These are phyloP conservation scores for Chrysosporium queenslandicum DNA, from an alignment of 2,329 filamentous ascomycete species.

Conservation along the genomic window DNA sequence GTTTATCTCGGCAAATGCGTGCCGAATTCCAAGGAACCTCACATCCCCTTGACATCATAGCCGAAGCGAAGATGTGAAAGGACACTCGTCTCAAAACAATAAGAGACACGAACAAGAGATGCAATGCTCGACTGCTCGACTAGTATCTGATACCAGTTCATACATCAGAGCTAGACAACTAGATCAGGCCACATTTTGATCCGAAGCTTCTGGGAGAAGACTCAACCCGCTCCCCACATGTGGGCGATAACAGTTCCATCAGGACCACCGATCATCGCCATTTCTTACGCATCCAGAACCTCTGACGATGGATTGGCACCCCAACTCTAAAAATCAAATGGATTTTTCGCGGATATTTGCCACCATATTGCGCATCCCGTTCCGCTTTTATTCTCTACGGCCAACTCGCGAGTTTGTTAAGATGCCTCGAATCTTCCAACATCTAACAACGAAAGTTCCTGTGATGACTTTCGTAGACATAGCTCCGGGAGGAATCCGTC, in stretches of 20 bases:
- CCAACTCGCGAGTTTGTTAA: too few relatives aligned
- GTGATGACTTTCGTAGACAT: not conserved
- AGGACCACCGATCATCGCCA: not conserved
- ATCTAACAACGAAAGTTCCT: not conserved
- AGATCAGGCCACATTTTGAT: too few relatives aligned
- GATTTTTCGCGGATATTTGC: not conserved
- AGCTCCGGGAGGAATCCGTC: not conserved
- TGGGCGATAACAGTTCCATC: not conserved
- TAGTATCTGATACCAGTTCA: not conserved
- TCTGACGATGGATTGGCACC: not conserved
- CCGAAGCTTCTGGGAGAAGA: too few relatives aligned
- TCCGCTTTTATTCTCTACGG: not conserved
- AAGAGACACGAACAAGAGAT: too few relatives aligned
- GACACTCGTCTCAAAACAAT: too few relatives aligned
- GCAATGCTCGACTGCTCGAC: not conserved
- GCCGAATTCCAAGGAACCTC: not conserved
- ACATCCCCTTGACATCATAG: not conserved
- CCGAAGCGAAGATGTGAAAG: too few relatives aligned
- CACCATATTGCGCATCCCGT: not conserved
- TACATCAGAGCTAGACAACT: not conserved
- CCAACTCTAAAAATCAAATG: not conserved
- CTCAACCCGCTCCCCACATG: not conserved
- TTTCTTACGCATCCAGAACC: not conserved
- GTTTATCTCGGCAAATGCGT: not conserved
- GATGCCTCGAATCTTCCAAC: not conserved